These are phyloP conservation scores for Nigrospora oryzae DNA, from an alignment of 2,329 filamentous ascomycete genomes.

Conservation along the genomic window DNA sequence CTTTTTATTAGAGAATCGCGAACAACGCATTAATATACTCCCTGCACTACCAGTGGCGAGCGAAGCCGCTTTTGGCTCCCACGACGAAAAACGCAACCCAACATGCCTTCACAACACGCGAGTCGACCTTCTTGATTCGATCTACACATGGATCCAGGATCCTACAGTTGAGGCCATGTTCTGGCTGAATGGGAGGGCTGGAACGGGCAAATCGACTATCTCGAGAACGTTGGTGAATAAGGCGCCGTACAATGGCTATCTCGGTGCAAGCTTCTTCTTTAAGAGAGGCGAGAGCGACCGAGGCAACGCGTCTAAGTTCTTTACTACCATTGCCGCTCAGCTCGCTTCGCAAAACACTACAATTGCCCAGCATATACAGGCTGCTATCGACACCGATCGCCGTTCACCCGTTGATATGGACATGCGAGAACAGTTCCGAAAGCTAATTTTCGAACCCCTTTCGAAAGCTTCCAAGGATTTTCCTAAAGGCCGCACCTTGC, in stretches of 20 bases:
- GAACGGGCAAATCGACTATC: conserved; percentile 28
- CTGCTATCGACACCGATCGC: conserved; percentile 20
- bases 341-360: conserved; percentile 17
- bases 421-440: no score
- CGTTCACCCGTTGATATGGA: conserved; percentile 10
- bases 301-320: conserved; percentile 22
- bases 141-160: no score
- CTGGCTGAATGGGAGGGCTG: conserved; percentile 28
- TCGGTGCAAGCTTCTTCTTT: conserved; percentile 30
- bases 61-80: neutral
- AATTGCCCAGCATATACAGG: conserved; percentile 15
- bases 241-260: neutral
- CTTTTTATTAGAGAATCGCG: no score
- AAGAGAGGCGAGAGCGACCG: conserved; percentile 30
- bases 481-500: no score
- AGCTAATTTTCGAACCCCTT: no score
- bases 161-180: neutral
- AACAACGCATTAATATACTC: no score
- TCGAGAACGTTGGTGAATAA: no score
- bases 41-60: no score
- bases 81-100: neutral
- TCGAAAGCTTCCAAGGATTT: no score
- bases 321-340: conserved; percentile 28
- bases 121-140: no score
- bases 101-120: no score